Evolutionary conservation across 441 rosid genomes (phyloP).

Genomic region (Raphanus hybrid): DNA sequence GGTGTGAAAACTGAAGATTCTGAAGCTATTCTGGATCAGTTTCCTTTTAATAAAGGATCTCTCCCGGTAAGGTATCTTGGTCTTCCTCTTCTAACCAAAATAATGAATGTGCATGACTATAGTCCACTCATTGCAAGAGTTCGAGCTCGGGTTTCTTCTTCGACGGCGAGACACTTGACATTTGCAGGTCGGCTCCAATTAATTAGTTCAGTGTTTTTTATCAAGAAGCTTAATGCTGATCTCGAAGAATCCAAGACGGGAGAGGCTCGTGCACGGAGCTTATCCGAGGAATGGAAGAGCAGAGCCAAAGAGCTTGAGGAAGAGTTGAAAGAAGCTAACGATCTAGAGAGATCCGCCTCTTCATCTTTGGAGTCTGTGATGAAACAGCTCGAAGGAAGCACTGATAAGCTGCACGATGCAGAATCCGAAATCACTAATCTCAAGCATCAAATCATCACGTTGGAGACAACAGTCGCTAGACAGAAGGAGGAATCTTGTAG

Average conservation of each 20-base stretch:
- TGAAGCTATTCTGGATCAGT: too few relatives aligned
- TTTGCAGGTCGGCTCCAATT: too few relatives aligned
- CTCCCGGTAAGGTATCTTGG: too few relatives aligned
- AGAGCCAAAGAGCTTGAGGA: constrained; percentile 67
- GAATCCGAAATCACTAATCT: constrained; percentile 65
- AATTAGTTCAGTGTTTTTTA: background rate
- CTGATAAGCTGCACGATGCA: constrained; percentile 67
- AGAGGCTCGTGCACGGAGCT: constrained; percentile 73
- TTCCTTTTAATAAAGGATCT: too few relatives aligned
- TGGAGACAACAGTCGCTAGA: constrained; percentile 71
- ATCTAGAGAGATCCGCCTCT: constrained; percentile 80
- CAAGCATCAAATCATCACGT: constrained; percentile 66
- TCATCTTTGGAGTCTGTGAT: constrained; percentile 75
- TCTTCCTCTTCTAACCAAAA: too few relatives aligned
- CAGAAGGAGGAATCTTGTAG: constrained; percentile 52
- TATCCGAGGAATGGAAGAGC: constrained; percentile 69
- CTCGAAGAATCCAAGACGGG: constrained; percentile 83
- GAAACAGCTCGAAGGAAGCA: constrained; percentile 84
- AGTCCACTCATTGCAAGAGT: too few relatives aligned
- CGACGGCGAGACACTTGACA: too few relatives aligned
- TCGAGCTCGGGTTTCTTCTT: too few relatives aligned
- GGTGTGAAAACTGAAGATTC: too few relatives aligned
- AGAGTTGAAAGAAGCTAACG: constrained; percentile 61
- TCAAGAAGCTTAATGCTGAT: constrained; percentile 80
- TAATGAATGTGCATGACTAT: too few relatives aligned